These are phyloP conservation scores for Penicillium dipodomyicola DNA, from an alignment of 495 filamentous ascomycete species.

Conservation along the genomic window DNA sequence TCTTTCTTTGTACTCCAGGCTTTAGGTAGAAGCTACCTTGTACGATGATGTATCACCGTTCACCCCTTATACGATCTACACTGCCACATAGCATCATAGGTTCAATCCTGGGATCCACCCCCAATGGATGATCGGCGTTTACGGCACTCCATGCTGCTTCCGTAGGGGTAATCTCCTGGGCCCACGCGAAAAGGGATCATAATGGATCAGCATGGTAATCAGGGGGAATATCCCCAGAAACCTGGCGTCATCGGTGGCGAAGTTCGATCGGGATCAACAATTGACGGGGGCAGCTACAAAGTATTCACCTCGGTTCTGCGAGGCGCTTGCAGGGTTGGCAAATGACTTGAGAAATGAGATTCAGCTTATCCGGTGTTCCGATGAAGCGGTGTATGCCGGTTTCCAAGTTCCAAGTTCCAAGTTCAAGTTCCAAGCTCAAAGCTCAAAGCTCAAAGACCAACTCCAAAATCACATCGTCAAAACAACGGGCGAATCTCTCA, in stretches of 20 bases:
- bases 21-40: no score
- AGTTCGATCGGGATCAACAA: background rate
- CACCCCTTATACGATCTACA: background rate
- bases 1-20: background rate
- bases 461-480: background rate
- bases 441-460: background rate
- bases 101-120: slow-evolving; percentile 11
- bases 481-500: background rate
- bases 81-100: slow-evolving; percentile 2
- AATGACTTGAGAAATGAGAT: background rate
- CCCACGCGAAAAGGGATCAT: slow-evolving; percentile 19
- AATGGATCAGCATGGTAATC: slow-evolving; percentile 22
- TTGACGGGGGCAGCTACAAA: background rate
- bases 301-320: background rate
- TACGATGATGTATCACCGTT: no score
- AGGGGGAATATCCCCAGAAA: slow-evolving; percentile 9
- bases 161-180: slow-evolving; percentile 16
- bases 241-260: slow-evolving; percentile 12
- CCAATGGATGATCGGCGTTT: slow-evolving; percentile 16
- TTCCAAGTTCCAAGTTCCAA: background rate
- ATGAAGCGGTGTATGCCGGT: background rate
- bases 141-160: slow-evolving; percentile 8
- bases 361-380: background rate
- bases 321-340: background rate
- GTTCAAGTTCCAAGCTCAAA: background rate